phyloP scores from a whole-genome alignment of 257 asterid species.

The Ajuga chamaepitys region DNA sequence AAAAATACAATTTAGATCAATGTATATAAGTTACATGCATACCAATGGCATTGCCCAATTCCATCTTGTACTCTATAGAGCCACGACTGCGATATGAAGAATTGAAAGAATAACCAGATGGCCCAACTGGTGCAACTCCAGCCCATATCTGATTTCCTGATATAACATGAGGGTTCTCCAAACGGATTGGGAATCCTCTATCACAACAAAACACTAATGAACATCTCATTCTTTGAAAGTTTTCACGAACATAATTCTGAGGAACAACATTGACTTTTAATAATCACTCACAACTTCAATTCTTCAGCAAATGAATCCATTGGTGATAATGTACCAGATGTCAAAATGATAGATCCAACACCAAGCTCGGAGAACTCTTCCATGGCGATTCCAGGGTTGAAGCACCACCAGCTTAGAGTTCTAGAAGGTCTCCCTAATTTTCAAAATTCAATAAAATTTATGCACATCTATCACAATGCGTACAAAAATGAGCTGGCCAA shows the following conservation, averaged over 20 bases:
- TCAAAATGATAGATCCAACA: constrained; percentile 87
- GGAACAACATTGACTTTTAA: constrained; percentile 4
- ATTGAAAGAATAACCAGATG: constrained; percentile 86
- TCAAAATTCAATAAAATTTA: constrained; percentile 19
- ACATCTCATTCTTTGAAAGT: constrained; percentile 8
- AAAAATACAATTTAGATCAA: neutral
- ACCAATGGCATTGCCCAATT: constrained; percentile 99
- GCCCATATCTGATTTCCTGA: constrained; percentile 90
- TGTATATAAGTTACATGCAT: constrained; percentile 22
- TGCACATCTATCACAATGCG: constrained; percentile 11
- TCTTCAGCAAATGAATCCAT: constrained; percentile 96
- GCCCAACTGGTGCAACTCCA: constrained; percentile 84
- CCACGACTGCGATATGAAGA: constrained; percentile 88
- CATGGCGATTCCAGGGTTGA: constrained; percentile 96
- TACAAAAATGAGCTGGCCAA: constrained; percentile 8
- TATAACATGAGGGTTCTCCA: constrained; percentile 99
- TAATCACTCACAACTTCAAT: constrained; percentile 65
- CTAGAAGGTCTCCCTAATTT: constrained; percentile 65
- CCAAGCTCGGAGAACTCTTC: constrained; percentile 78
- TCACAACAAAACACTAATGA: constrained; percentile 15
- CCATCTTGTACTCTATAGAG: constrained; percentile 82
- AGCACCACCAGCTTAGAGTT: constrained; percentile 99
- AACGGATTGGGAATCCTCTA: constrained; percentile 86
- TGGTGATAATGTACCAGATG: constrained; percentile 99
- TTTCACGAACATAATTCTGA: neutral